Evolutionary conservation across 441 rosid species (phyloP).

Genomic region (Lagerstroemia fauriei): DNA sequence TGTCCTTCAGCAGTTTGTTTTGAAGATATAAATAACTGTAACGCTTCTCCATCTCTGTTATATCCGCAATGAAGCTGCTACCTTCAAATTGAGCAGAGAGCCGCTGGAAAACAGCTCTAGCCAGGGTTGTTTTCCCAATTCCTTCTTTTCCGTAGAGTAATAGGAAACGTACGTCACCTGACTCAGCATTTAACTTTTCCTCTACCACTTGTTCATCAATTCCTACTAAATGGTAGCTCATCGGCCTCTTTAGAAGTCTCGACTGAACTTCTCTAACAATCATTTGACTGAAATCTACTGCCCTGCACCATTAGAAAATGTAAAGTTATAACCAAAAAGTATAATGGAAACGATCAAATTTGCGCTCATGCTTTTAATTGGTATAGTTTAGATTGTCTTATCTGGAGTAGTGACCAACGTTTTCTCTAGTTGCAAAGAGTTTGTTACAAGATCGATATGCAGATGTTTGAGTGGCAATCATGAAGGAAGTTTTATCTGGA

Average conservation of each 20-base stretch:
- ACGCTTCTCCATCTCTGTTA: background rate
- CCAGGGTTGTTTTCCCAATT: conserved; percentile 24
- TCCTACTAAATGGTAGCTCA: background rate
- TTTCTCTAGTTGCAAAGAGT: too few species aligned
- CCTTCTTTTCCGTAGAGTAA: conserved; percentile 13
- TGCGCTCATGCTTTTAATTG: too few species aligned
- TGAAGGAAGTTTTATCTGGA: too few species aligned
- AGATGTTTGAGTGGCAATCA: too few species aligned
- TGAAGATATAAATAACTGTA: background rate
- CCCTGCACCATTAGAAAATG: background rate
- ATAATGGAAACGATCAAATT: background rate
- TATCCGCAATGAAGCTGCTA: conserved; percentile 14
- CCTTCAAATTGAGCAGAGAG: background rate
- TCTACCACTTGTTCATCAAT: background rate
- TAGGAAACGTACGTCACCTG: conserved; percentile 8
- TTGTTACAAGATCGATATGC: too few species aligned
- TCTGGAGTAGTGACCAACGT: too few species aligned
- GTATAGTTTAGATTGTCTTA: too few species aligned
- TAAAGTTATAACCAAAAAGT: background rate
- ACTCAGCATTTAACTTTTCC: conserved; percentile 1
- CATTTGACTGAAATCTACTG: background rate
- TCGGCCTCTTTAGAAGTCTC: background rate
- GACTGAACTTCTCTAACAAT: background rate
- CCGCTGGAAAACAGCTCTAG: background rate
- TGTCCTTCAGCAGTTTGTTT: background rate